phyloP scores from a whole-genome alignment of 495 filamentous ascomycete genomes.

The Bathelium albidoporum region DNA sequence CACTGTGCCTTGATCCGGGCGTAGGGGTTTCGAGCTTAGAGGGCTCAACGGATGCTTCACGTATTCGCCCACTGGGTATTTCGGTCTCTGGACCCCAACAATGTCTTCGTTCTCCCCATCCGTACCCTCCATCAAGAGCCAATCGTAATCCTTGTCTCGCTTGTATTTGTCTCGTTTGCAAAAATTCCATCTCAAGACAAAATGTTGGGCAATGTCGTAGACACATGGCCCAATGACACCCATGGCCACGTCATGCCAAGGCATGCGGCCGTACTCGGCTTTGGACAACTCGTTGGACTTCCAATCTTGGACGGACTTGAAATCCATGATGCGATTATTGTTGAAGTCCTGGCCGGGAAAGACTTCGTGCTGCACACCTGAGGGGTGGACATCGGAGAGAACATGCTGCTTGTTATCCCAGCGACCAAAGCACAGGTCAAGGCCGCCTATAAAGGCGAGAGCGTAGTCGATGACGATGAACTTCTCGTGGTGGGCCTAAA shows the following conservation, averaged over 20 bases:
- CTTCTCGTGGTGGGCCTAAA: slow-evolving; percentile 83
- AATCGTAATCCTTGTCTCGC: slow-evolving; percentile 65
- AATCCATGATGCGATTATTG: slow-evolving; percentile 87
- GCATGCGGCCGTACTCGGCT: slow-evolving; percentile 87
- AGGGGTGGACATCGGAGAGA: slow-evolving; percentile 78
- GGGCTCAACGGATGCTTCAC: slow-evolving; percentile 66
- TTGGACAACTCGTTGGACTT: slow-evolving; percentile 88
- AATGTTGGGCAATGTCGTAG: slow-evolving; percentile 93
- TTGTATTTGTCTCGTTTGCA: slow-evolving; percentile 98
- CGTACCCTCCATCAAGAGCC: slow-evolving; percentile 74
- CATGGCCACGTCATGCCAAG: slow-evolving; percentile 95
- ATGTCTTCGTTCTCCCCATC: slow-evolving; percentile 70
- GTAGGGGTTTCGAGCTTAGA: slow-evolving; percentile 40
- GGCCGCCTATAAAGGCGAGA: slow-evolving; percentile 80
- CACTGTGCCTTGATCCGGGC: slow-evolving; percentile 52
- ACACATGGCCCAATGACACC: slow-evolving; percentile 79
- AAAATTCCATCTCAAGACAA: slow-evolving; percentile 92
- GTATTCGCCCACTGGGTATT: slow-evolving; percentile 78
- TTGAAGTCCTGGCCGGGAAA: slow-evolving; percentile 97
- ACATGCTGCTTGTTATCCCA: slow-evolving; percentile 85
- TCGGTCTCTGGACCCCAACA: slow-evolving; percentile 74
- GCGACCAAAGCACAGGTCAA: slow-evolving; percentile 93
- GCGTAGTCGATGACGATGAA: slow-evolving; percentile 89
- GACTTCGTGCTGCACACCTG: slow-evolving; percentile 67
- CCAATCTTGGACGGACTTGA: slow-evolving; percentile 84